These are phyloP conservation scores for Fragaria vesca DNA, from an alignment of 306 rosid species.

Conservation along the genomic window DNA sequence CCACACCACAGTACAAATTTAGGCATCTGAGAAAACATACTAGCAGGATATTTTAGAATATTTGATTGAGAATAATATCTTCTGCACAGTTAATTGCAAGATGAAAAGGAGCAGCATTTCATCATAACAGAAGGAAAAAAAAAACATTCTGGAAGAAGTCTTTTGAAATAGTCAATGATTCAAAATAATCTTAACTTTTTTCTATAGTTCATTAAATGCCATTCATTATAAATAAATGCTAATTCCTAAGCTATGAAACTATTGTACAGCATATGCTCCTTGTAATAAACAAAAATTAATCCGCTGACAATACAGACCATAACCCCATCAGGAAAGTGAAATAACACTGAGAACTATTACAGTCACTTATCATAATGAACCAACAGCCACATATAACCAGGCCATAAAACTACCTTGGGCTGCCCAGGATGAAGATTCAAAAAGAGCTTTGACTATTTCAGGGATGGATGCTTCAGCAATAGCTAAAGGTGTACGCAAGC, in stretches of 20 bases:
- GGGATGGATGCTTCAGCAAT: slow-evolving; percentile 93
- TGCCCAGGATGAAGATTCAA: slow-evolving; percentile 86
- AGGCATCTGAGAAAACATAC: neutral
- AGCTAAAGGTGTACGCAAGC: slow-evolving; percentile 82
- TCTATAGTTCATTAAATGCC: neutral
- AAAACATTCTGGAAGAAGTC: neutral
- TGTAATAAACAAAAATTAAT: neutral
- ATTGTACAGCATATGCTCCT: neutral
- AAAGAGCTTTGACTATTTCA: slow-evolving; percentile 81
- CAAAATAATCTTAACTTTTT: neutral
- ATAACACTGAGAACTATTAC: neutral
- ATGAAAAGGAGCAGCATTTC: neutral
- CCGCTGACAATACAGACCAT: slow-evolving; percentile 8
- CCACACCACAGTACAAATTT: neutral
- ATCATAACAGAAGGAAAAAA: neutral
- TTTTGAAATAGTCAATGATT: neutral
- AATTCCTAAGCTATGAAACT: slow-evolving; percentile 4
- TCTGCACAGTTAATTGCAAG: neutral
- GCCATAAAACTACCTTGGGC: slow-evolving; percentile 58
- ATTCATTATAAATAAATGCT: neutral
- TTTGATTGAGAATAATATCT: neutral
- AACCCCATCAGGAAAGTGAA: slow-evolving; percentile 1
- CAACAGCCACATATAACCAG: slow-evolving; percentile 8
- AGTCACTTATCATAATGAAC: neutral
- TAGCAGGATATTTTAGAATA: neutral